Evolutionary conservation across 2,329 filamentous ascomycete genomes (phyloP).

Genomic region (Trichophyton schoenleinii): DNA sequence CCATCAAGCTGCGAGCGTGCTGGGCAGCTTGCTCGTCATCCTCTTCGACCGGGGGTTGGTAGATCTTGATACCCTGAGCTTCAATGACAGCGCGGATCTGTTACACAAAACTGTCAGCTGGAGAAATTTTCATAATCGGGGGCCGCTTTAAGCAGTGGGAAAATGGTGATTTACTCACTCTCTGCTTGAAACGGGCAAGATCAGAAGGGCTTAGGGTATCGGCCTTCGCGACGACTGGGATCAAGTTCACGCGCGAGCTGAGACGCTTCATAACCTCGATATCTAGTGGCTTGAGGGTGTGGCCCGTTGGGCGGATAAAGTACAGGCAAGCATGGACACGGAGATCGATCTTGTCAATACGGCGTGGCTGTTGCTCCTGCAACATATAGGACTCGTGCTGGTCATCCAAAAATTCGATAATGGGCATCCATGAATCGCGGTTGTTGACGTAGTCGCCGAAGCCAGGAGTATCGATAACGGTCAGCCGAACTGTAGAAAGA

Average conservation of each 20-base stretch:
- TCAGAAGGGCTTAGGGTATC: conserved; percentile 92
- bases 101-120: conserved; percentile 8
- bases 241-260: conserved; percentile 94
- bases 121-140: background rate
- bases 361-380: conserved; percentile 97
- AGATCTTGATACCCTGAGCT: conserved; percentile 99
- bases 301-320: conserved; percentile 96
- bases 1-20: conserved; percentile 88
- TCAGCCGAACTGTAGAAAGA: conserved; percentile 64
- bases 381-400: conserved; percentile 99
- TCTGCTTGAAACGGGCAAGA: conserved; percentile 85
- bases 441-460: conserved; percentile 99
- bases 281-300: conserved; percentile 95
- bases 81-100: conserved; percentile 92
- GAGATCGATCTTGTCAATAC: conserved; percentile 97
- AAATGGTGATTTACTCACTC: conserved; percentile 46
- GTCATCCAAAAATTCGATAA: conserved; percentile 99
- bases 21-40: conserved; percentile 93
- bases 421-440: conserved; percentile 98
- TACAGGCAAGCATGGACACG: conserved; percentile 97
- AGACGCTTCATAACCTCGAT: conserved; percentile 99
- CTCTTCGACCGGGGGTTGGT: conserved; percentile 93
- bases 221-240: conserved; percentile 96
- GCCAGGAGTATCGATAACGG: conserved; percentile 96
- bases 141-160: background rate